Conservation (phyloP, 805 yeast genomes). For the Myxozyma nipponensis region DNA sequence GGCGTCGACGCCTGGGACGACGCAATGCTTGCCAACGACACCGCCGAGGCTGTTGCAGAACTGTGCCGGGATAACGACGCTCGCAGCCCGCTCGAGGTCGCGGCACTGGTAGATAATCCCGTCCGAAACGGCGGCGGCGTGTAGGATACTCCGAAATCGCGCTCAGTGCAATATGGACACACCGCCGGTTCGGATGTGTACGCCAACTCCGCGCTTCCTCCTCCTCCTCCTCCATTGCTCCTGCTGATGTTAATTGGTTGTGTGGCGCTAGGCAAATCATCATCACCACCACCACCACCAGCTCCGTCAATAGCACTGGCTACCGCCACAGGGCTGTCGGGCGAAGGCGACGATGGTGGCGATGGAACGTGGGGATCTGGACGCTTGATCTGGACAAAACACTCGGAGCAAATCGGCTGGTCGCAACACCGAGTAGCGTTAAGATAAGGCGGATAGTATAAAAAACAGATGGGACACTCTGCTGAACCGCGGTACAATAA, state of each 20-base stretch:
- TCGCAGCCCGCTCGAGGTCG: constrained; percentile 17
- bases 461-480: constrained; percentile 94
- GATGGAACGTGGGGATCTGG: constrained; percentile 87
- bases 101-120: constrained; percentile 31
- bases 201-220: constrained; percentile 31
- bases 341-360: constrained; percentile 44
- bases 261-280: too few relatives aligned
- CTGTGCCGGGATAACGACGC: constrained; percentile 20
- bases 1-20: background rate
- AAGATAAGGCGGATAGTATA: constrained; percentile 72
- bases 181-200: constrained; percentile 81
- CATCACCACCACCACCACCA: constrained; percentile 25
- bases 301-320: constrained; percentile 12
- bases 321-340: constrained; percentile 25
- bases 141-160: constrained; percentile 80
- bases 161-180: constrained; percentile 91
- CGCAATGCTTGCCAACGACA: constrained; percentile 5
- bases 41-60: constrained; percentile 19
- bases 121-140: constrained; percentile 60
- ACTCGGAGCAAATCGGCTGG: constrained; percentile 92
- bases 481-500: constrained; percentile 60
- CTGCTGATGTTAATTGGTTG: background rate
- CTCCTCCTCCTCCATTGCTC: too few relatives aligned
- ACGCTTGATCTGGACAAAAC: constrained; percentile 93
- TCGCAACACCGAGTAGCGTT: constrained; percentile 84